Evolutionary conservation across 768 basidiomycete species (phyloP).

Genomic region (Hebeloma cylindrosporum): DNA sequence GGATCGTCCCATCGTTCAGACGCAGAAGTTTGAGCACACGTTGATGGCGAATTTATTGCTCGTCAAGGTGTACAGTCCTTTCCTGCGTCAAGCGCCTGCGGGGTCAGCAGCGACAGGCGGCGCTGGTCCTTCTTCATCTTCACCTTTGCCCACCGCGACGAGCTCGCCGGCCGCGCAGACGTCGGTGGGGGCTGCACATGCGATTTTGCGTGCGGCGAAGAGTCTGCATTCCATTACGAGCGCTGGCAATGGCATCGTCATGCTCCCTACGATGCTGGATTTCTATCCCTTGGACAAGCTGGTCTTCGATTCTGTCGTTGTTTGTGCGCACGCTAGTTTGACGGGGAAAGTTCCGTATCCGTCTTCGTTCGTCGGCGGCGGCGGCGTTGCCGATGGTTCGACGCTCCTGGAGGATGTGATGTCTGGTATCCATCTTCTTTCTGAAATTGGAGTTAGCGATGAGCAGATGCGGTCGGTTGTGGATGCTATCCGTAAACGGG

Average conservation of each 20-base stretch:
- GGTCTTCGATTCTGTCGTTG: conserved; percentile 64
- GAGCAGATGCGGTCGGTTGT: conserved; percentile 18
- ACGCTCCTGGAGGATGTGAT: conserved; percentile 26
- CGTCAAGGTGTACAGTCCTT: conserved; percentile 67
- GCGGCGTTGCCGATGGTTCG: background rate
- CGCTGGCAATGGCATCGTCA: conserved; percentile 2
- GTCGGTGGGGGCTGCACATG: conserved; percentile 65
- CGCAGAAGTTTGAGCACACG: conserved; percentile 58
- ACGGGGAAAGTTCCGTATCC: conserved; percentile 30
- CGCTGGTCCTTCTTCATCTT: background rate
- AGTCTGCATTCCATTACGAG: background rate
- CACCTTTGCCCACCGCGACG: conserved; percentile 44
- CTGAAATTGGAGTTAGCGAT: conserved; percentile 21
- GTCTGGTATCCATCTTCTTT: conserved; percentile 26
- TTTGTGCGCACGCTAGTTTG: conserved; percentile 60
- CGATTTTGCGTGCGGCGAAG: conserved; percentile 53
- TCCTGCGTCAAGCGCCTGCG: conserved; percentile 38
- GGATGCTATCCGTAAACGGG: conserved; percentile 14
- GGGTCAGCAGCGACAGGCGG: conserved; percentile 14
- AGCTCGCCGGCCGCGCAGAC: conserved; percentile 41
- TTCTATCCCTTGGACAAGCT: conserved; percentile 51
- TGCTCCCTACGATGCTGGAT: conserved; percentile 23
- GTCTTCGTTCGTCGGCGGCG: conserved; percentile 2
- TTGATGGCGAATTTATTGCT: conserved; percentile 61
- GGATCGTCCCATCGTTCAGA: no score